Evolutionary conservation across 75 land plant species (phyloP).

Genomic region (Pseudotsuga menziesii): DNA sequence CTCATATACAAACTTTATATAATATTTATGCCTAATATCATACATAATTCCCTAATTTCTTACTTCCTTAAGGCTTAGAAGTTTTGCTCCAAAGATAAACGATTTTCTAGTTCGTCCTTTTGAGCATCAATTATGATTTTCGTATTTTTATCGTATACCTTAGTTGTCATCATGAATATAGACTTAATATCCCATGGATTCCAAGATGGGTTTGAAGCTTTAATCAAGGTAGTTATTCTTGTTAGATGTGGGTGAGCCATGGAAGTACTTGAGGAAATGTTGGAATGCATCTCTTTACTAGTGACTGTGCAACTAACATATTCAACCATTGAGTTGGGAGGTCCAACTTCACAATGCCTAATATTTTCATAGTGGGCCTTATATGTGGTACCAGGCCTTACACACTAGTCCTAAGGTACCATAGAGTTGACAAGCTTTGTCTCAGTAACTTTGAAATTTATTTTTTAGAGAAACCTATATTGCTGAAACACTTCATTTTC

Average conservation of each 20-base stretch:
- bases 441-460: too few relatives aligned
- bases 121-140: slow-evolving; percentile 31
- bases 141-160: slow-evolving; percentile 32
- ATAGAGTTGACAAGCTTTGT: too few relatives aligned
- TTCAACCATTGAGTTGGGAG: slow-evolving; percentile 82
- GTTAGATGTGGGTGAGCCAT: slow-evolving; percentile 90
- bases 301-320: slow-evolving; percentile 89
- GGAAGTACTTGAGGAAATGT: slow-evolving; percentile 86
- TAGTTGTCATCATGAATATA: slow-evolving; percentile 76
- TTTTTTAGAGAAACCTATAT: too few relatives aligned
- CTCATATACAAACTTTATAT: slow-evolving; percentile 59
- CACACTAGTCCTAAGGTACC: too few relatives aligned
- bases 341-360: too few relatives aligned
- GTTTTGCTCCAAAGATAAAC: slow-evolving; percentile 63
- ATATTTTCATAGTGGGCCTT: too few relatives aligned
- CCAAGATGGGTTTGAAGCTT: slow-evolving; percentile 68
- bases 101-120: slow-evolving; percentile 45
- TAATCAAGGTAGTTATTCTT: slow-evolving; percentile 60
- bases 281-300: slow-evolving; percentile 45
- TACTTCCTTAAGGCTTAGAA: slow-evolving; percentile 36
- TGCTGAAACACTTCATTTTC: too few relatives aligned
- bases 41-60: slow-evolving; percentile 64
- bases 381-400: too few relatives aligned
- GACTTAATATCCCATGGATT: slow-evolving; percentile 80
- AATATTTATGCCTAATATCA: slow-evolving; percentile 41